phyloP scores from a whole-genome alignment of 495 filamentous ascomycete species.

The Oidiodendron maius region DNA sequence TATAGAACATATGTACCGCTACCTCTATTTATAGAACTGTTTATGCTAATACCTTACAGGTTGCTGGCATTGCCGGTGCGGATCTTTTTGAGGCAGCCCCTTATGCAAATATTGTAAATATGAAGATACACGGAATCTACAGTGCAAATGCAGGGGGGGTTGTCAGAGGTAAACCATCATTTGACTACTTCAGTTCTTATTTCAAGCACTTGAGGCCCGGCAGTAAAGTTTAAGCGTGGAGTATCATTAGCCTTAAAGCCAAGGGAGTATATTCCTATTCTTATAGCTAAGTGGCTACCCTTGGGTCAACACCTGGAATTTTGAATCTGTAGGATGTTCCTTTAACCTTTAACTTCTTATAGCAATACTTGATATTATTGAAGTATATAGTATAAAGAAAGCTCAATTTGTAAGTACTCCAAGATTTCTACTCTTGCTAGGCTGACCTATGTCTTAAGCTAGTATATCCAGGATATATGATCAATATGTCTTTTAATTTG shows the following conservation, averaged over 20 bases:
- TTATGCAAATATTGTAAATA: background rate
- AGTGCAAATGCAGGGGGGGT: background rate
- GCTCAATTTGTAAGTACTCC: background rate
- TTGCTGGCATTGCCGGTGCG: background rate
- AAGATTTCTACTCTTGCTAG: background rate
- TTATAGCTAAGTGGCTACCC: background rate
- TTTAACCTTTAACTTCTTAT: background rate
- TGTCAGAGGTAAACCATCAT: background rate
- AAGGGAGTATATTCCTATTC: background rate
- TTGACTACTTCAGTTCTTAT: background rate
- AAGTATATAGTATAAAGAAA: background rate
- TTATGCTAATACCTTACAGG: background rate
- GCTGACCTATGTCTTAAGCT: background rate
- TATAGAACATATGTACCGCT: background rate
- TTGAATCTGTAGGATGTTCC: background rate
- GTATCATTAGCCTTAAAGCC: background rate
- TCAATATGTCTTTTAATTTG: background rate
- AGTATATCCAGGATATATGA: background rate
- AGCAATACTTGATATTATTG: background rate
- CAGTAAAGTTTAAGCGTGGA: background rate
- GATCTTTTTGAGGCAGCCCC: background rate
- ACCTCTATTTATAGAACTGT: background rate
- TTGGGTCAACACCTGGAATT: no score
- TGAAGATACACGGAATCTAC: background rate
- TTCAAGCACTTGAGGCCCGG: background rate